Base-by-base conservation (phyloP, 345 rosid genomes). In the Aquilaria sinensis region DNA sequence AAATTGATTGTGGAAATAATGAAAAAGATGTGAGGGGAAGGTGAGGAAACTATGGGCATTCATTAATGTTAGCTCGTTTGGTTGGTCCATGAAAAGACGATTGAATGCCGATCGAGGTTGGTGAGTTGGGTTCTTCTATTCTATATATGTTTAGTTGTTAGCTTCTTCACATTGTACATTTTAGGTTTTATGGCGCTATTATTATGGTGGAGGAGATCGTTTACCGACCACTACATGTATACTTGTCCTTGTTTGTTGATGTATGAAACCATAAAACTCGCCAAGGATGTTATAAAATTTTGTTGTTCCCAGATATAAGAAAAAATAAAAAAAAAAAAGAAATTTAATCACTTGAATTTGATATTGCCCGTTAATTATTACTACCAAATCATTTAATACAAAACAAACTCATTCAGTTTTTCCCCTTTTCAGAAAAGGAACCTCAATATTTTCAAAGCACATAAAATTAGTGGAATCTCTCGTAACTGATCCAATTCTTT, bases 401-500 rank as follows among this genome's bases (percentile, higher is more conserved):
- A 16, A 16, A 16, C 23, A 16, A 16, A 0, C 65, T 14, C 67
- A 67, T 45, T 62, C 13, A 5, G 53, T 67, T 84, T 89, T 81
- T 88, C 75, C 77, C 92, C 92, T 78, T 16, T 16, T 16, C 23
- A 16, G 23, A 16, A 16, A 16, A 16, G 23, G 23, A 16, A 16
- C 23, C 23, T 16, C 23, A 16, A 16, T 16, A 16, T 16, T 16
- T 16, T 16, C 23, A 16, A 16, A 16, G 23, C 23, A 16, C 23
- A 16, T 16, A 16, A 16, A 16, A 16, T 16, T 16, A 16, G 23
- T 16, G 23, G 23, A 16, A 16, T 16, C 23, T 16, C 84, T 76
- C 90, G 60, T 67, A n/a, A 71, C 88, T 87, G 80, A 90, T 85
- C 87, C 76, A 53, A 63, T 66, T 49, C 72, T 37, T 61, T 57